These are phyloP conservation scores for Candida vaughaniae DNA, from an alignment of 805 yeast species.

Conservation along the genomic window DNA sequence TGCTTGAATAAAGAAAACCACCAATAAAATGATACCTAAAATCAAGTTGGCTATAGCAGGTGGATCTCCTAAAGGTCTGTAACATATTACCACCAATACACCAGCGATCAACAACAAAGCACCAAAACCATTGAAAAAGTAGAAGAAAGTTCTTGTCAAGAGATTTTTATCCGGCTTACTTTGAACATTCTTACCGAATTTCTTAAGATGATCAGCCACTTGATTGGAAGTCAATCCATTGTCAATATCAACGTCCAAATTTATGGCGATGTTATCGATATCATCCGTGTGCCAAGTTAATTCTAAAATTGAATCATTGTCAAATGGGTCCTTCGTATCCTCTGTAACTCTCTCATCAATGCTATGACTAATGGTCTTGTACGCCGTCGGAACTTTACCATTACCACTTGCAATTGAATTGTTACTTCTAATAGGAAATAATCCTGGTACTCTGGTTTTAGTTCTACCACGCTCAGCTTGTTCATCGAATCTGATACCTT, in stretches of 20 bases:
- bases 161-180: slow-evolving; percentile 36
- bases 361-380: slow-evolving; percentile 37
- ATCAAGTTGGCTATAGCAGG: slow-evolving; percentile 44
- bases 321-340: slow-evolving; percentile 5
- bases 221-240: slow-evolving; percentile 22
- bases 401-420: slow-evolving; percentile 13
- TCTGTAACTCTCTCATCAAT: slow-evolving; percentile 23
- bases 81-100: slow-evolving; percentile 40
- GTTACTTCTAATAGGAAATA: slow-evolving; percentile 4
- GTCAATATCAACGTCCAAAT: slow-evolving; percentile 18
- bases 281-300: slow-evolving; percentile 30
- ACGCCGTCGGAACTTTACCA: slow-evolving; percentile 33
- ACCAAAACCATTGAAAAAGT: slow-evolving; percentile 52
- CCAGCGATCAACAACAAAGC: slow-evolving; percentile 41
- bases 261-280: slow-evolving; percentile 20
- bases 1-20: slow-evolving; percentile 44
- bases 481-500: slow-evolving; percentile 2
- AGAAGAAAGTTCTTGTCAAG: slow-evolving; percentile 31
- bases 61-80: slow-evolving; percentile 51
- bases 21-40: slow-evolving; percentile 40
- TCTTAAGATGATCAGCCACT: slow-evolving; percentile 14
- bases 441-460: slow-evolving; percentile 1
- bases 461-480: slow-evolving; percentile 3
- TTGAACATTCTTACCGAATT: slow-evolving; percentile 36
- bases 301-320: slow-evolving; percentile 21